A percentile compares a stretch with the other conserved stretches of the same genome.
Conservation (phyloP, 257 asterid species). For the Mentha longifolia region DNA sequence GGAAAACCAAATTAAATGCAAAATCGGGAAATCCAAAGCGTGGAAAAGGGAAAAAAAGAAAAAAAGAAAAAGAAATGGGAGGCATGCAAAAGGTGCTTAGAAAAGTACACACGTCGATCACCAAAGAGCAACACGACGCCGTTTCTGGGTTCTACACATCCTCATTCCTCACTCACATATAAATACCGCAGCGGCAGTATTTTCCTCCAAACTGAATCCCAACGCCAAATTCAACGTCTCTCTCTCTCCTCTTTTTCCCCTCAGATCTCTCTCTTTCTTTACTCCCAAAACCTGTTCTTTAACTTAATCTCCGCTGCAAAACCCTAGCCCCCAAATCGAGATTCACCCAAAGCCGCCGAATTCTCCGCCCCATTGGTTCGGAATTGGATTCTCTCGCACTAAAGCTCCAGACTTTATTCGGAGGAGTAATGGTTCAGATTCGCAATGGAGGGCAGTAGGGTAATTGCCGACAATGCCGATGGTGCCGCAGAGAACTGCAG, state of each 20-base stretch:
- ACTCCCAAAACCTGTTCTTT: conserved; percentile 27
- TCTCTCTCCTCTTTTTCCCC: too few relatives aligned
- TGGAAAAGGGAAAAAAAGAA: not conserved
- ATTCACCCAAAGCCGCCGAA: conserved; percentile 15
- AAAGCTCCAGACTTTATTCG: conserved; percentile 23
- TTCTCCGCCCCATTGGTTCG: conserved; percentile 18
- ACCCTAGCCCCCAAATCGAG: conserved; percentile 56
- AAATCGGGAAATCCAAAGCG: conserved; percentile 2
- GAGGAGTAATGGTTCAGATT: conserved; percentile 66
- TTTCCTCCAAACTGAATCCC: conserved; percentile 23
- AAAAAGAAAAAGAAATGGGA: not conserved
- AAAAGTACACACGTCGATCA: conserved; percentile 36
- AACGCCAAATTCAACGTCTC: conserved; percentile 36
- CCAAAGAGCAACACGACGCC: conserved; percentile 39
- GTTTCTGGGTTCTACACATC: conserved; percentile 22
- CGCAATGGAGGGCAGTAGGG: conserved; percentile 83
- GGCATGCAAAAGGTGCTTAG: conserved; percentile 24
- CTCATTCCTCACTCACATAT: not conserved
- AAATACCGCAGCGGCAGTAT: conserved; percentile 28
- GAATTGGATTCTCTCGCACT: conserved; percentile 15
- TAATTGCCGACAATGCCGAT: conserved; percentile 47
- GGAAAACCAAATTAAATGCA: not conserved
- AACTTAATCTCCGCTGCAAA: conserved; percentile 28
- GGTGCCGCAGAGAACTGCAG: conserved; percentile 47
- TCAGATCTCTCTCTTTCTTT: conserved; percentile 12